Conservation (phyloP, 2,329 filamentous ascomycete species). For the Penicillium sp. region DNA sequence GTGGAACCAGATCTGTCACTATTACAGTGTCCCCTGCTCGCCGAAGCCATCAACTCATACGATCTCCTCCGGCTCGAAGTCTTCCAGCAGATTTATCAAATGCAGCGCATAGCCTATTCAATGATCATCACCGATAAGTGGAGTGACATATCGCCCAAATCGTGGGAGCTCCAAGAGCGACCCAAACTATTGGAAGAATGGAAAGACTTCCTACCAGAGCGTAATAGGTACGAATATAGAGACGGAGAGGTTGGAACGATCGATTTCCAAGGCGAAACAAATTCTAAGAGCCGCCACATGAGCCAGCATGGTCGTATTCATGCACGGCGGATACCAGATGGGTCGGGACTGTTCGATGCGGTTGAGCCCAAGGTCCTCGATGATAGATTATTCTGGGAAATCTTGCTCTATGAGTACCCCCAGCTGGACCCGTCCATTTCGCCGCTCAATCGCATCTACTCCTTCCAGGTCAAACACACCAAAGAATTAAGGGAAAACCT, state of each 20-base stretch:
- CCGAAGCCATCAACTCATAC: constrained; percentile 35
- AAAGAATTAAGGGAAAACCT: constrained; percentile 6
- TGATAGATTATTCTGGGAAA: constrained; percentile 15
- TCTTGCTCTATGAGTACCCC: constrained; percentile 10
- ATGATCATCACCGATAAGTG: constrained; percentile 8
- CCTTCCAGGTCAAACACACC: constrained; percentile 8
- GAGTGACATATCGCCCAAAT: constrained; percentile 12
- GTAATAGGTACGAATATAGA: constrained; percentile 17
- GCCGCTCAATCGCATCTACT: constrained; percentile 17
- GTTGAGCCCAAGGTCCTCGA: background rate
- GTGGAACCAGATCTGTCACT: constrained; percentile 9
- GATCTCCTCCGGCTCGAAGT: constrained; percentile 33
- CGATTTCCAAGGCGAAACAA: constrained; percentile 33
- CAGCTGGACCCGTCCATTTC: constrained; percentile 9
- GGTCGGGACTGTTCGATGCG: constrained; percentile 13
- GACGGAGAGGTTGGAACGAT: constrained; percentile 47
- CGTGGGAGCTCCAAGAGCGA: constrained; percentile 39
- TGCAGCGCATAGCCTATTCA: constrained; percentile 14
- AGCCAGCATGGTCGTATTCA: constrained; percentile 1
- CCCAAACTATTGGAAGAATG: constrained; percentile 52
- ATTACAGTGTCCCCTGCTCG: constrained; percentile 27
- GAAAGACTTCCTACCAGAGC: constrained; percentile 46
- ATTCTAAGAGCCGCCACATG: constrained; percentile 17
- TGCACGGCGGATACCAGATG: constrained; percentile 12
- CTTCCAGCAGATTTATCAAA: constrained; percentile 32